These are phyloP conservation scores for Lecanoromycetidae sp. DNA, from an alignment of 2,329 filamentous ascomycete species.

Conservation along the genomic window DNA sequence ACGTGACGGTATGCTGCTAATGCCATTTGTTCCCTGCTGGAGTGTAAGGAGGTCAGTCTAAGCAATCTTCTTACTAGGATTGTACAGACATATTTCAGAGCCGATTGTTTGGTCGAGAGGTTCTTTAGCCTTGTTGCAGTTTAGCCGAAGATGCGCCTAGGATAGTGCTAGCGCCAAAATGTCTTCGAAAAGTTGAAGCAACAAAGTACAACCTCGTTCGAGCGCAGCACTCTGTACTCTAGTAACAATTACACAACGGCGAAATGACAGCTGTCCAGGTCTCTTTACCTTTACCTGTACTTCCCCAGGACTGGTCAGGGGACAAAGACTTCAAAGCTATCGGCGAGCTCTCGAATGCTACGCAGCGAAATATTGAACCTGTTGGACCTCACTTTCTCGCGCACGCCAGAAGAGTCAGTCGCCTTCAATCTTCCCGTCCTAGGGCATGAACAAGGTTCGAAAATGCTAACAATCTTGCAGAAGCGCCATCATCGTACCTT, in stretches of 20 bases:
- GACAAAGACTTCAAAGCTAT: slow-evolving; percentile 89
- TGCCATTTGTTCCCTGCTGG: slow-evolving; percentile 50
- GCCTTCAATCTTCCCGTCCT: background rate
- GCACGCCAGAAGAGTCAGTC: slow-evolving; percentile 73
- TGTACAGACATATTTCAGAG: background rate
- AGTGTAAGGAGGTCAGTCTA: background rate
- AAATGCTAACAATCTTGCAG: slow-evolving; percentile 24
- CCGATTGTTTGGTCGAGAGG: background rate
- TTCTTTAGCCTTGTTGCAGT: background rate
- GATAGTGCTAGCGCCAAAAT: too few species aligned
- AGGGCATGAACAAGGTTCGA: background rate
- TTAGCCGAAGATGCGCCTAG: slow-evolving; percentile 1
- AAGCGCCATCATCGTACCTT: slow-evolving; percentile 92
- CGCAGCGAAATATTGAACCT: slow-evolving; percentile 82
- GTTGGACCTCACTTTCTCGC: slow-evolving; percentile 96
- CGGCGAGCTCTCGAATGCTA: slow-evolving; percentile 61
- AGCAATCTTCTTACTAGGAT: background rate
- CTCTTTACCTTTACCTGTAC: slow-evolving; percentile 55
- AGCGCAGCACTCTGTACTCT: background rate
- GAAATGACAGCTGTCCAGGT: slow-evolving; percentile 57
- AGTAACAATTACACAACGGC: background rate
- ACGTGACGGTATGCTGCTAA: slow-evolving; percentile 68
- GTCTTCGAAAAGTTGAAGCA: slow-evolving; percentile 1
- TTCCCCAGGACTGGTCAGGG: slow-evolving; percentile 69
- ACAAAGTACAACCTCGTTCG: background rate